A percentile compares a stretch with the other conserved stretches of the same genome.
Evolutionary conservation across 805 yeast species (phyloP).

Genomic region (Trichomonascus vanleenenianus): DNA sequence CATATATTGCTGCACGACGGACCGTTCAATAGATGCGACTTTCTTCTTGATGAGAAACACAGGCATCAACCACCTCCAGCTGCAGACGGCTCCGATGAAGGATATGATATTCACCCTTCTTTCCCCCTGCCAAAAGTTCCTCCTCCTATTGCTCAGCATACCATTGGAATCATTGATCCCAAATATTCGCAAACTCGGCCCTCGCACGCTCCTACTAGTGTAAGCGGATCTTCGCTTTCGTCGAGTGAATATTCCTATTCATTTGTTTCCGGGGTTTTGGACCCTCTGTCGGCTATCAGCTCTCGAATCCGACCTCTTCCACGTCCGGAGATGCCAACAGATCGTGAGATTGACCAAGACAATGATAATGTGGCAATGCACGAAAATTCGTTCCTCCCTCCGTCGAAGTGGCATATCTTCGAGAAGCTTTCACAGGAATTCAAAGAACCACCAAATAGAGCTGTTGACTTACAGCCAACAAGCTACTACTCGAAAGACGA

Average conservation of each 20-base stretch:
- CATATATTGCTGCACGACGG: conserved; percentile 71
- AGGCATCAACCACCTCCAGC: conserved; percentile 34
- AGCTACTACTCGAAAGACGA: conserved; percentile 9
- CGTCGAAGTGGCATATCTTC: conserved; percentile 13
- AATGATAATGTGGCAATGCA: conserved; percentile 6
- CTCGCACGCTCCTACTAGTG: too few species aligned
- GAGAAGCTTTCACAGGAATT: not conserved
- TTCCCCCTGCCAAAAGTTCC: conserved; percentile 57
- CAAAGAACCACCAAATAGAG: not conserved
- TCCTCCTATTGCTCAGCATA: conserved; percentile 46
- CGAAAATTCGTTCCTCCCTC: conserved; percentile 13
- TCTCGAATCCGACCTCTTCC: too few species aligned
- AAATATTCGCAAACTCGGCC: conserved; percentile 4
- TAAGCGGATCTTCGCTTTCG: too few species aligned
- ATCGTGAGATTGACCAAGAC: conserved; percentile 7
- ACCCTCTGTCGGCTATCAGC: too few species aligned
- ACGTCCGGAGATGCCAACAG: too few species aligned
- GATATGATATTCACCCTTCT: conserved; percentile 49
- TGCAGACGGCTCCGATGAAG: conserved; percentile 37
- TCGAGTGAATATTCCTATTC: too few species aligned
- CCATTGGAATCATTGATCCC: conserved; percentile 35
- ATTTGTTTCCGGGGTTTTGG: too few species aligned
- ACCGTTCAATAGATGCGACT: conserved; percentile 74
- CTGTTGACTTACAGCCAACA: conserved; percentile 12
- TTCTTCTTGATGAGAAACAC: conserved; percentile 47